Evolutionary conservation across 768 basidiomycete species (phyloP), one percentile per base, ranked within the genome.

Genomic region (Pleurotus salmoneostramineus): DNA sequence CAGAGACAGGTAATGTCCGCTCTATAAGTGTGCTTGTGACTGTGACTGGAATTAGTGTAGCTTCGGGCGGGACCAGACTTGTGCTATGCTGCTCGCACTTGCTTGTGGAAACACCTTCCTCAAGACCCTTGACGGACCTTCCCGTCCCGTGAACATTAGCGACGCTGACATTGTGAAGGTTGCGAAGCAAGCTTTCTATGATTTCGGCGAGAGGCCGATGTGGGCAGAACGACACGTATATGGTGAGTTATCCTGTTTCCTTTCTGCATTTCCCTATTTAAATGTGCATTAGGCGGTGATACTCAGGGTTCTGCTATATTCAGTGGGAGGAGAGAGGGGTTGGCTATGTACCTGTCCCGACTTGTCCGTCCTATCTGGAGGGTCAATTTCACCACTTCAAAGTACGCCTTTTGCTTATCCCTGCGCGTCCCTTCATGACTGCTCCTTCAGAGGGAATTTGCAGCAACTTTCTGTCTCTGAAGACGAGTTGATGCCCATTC

Each of bases 61-160:
- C 66, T 97, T 91, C 69, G 94, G 95, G 47, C 83, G 93, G 55
- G 91, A 95, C 68, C 91, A 96, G 65, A 89, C 92, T 3, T 95
- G 93, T 64, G 88, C 92, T 4, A 95, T 97, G 91, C 82, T 93
- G 14, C 80, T 96, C 11, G 89, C 87, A 8, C 80, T 98, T 57
- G 91, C 93, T 0, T 82, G 89, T 58, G 91, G 89, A 36, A 95
- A 94, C 69, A 87, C 87, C 0, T 93, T 88, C 71, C 71, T 94
- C 56, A 86, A 89, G 58, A 70, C 75, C 32, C 42, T 73, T n/a
- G 82, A 83, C 50, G 76, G 76, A 51, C 70, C 78, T 21, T 68
- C 72, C 8, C 56, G 82, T 17, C 77, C 72, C 31, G 43, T 54
- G 52, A 71, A 71, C 3, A 74, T 89, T 54, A 77, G 73, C 36